Conservation (phyloP, 805 yeast genomes). For the Candida saitoana region DNA sequence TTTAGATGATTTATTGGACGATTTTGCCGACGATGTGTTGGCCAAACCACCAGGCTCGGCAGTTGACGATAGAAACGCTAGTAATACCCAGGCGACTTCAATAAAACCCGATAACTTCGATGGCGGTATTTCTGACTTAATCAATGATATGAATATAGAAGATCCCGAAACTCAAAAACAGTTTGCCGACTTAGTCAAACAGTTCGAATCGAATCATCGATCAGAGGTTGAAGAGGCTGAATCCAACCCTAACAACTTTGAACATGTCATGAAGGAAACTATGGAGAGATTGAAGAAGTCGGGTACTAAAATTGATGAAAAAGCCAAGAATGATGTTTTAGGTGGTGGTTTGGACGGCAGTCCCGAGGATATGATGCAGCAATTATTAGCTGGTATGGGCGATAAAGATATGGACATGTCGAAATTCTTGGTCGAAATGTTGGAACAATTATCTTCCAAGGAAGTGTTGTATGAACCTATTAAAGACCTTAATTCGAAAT, state of each 20-base stretch:
- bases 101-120: conserved; percentile 25
- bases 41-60: conserved; percentile 57
- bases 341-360: conserved; percentile 27
- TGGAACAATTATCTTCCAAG: conserved; percentile 78
- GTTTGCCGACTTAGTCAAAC: conserved; percentile 46
- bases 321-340: conserved; percentile 43
- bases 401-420: conserved; percentile 55
- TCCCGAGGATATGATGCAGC: conserved; percentile 56
- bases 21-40: conserved; percentile 68
- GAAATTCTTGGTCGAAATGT: conserved; percentile 63
- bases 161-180: conserved; percentile 51
- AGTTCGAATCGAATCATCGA: conserved; percentile 33
- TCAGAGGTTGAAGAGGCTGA: conserved; percentile 25
- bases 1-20: conserved; percentile 80
- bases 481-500: conserved; percentile 71
- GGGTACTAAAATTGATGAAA: conserved; percentile 65
- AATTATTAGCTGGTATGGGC: conserved; percentile 50
- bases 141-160: conserved; percentile 45
- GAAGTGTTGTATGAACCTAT: conserved; percentile 85
- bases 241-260: conserved; percentile 45
- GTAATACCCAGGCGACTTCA: conserved; percentile 9
- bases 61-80: conserved; percentile 14
- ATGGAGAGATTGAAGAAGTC: conserved; percentile 74
- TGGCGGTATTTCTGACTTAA: conserved; percentile 37
- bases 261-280: conserved; percentile 74